Evolutionary conservation across 2,329 filamentous ascomycete genomes (phyloP), one percentile per base, ranked within the genome.

Genomic region (Pseudogymnoascus sp.): DNA sequence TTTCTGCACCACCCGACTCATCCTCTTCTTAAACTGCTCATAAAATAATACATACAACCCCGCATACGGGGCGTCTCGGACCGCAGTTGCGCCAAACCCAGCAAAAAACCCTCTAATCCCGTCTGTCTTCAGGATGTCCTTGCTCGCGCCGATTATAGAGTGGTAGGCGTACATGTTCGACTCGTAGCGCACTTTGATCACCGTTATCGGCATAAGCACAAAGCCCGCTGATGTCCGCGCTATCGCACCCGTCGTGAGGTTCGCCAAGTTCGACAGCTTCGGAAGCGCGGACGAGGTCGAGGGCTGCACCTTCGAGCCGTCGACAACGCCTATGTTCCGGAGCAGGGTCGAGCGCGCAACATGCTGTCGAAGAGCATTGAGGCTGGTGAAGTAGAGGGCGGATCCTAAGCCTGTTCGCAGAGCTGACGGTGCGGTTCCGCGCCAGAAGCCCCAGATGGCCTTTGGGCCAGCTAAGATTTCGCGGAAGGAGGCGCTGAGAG

Each of bases 171-270:
- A 99, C 45, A 93, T 78, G 65, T 83, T 92, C 27, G 88, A 93
- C 74, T 99, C 94, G 72, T 96, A 97, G 48, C 94, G 89, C 45
- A 97, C 94, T 73, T 99, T 99, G 70, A 99, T 87, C 48, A 99
- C 88, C 1, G 94, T 99, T 64, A 97, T 84, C 1, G 94, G 94
- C 90, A 97, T 97, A 76, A 97, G 85, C 52, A 95, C 77, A 71
- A 97, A 89, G 37, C 94, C 94, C 0, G 93, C 93, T 60, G 89
- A 87, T 1, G 91, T 92, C 60, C 94, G 83, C 25, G 94, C 92
- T 15, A 86, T 80, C 5, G 92, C 92, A 8, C 94, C 94, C 0
- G 93, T 92, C 10, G 89, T 77, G 18, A 99, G 80, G 71, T 99
- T 99, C 59, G 88, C 89, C 3, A 87, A 84, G 71, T 94, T 91